Evolutionary conservation across 139 green algal genomes (phyloP).

Genomic region (Coelastrella sp.): DNA sequence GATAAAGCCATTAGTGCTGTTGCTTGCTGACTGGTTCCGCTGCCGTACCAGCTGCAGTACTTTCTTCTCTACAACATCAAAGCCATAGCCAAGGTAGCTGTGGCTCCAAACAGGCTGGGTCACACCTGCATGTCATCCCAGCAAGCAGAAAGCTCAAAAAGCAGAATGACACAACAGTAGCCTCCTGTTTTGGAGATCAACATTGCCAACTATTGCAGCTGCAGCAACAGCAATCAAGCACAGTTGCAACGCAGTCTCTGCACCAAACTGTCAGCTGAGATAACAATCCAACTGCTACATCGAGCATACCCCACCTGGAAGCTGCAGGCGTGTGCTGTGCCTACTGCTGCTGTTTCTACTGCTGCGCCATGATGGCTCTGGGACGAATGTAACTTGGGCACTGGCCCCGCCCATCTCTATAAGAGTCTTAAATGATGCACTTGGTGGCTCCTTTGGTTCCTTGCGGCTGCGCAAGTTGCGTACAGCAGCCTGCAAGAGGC

Average conservation of each 20-base stretch:
- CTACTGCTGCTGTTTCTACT: slow-evolving; percentile 39
- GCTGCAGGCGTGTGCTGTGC: neutral
- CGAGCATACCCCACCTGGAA: neutral
- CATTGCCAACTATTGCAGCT: no score
- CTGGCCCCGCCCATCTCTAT: slow-evolving; percentile 70
- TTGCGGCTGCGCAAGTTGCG: slow-evolving; percentile 39
- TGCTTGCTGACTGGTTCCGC: neutral
- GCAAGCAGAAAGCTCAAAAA: no score
- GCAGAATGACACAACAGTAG: no score
- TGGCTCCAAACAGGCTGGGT: slow-evolving; percentile 59
- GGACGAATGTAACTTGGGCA: slow-evolving; percentile 64
- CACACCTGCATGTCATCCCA: slow-evolving; percentile 42
- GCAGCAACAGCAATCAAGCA: no score
- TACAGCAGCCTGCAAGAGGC: slow-evolving; percentile 23
- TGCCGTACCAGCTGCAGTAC: neutral
- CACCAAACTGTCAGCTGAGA: neutral
- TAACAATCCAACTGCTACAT: neutral
- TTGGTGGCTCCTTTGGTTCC: neutral
- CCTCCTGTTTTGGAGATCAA: no score
- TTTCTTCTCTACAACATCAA: slow-evolving; percentile 50
- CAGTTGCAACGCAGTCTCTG: no score
- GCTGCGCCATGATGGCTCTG: slow-evolving; percentile 19
- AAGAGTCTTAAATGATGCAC: slow-evolving; percentile 44
- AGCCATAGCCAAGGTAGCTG: slow-evolving; percentile 69
- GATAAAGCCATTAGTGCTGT: no score